Conservation (phyloP, 1,284 basidiomycete species). For the Ganoderma boninense region DNA sequence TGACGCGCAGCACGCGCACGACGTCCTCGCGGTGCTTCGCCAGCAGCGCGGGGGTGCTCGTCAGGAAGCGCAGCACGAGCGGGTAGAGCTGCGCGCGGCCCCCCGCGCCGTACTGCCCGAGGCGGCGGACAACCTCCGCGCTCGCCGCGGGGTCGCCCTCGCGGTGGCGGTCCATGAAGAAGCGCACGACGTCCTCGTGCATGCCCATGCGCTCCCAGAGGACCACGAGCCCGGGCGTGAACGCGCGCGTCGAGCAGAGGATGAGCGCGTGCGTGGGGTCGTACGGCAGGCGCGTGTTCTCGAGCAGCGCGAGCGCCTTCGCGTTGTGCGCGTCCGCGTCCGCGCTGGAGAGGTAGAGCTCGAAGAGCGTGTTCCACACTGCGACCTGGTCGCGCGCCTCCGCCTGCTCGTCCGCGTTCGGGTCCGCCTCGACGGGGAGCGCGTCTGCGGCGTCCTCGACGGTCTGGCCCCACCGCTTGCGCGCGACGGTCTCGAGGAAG, state of each 20-base stretch:
- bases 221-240: slow-evolving; percentile 86
- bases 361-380: slow-evolving; percentile 96
- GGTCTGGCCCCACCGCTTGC: slow-evolving; percentile 82
- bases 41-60: slow-evolving; percentile 77
- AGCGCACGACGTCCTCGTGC: slow-evolving; percentile 95
- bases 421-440: slow-evolving; percentile 35
- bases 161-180: slow-evolving; percentile 84
- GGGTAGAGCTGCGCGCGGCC: slow-evolving; percentile 83
- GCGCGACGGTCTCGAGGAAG: slow-evolving; percentile 91
- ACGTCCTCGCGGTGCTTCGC: slow-evolving; percentile 78
- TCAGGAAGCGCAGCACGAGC: slow-evolving; percentile 90
- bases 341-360: slow-evolving; percentile 84
- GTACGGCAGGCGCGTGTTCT: slow-evolving; percentile 76
- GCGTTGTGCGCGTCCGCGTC: slow-evolving; percentile 32
- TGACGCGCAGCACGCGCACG: slow-evolving; percentile 72
- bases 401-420: slow-evolving; percentile 54
- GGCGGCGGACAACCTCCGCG: slow-evolving; percentile 73
- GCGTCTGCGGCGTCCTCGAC: slow-evolving; percentile 51
- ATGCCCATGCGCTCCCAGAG: slow-evolving; percentile 95
- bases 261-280: slow-evolving; percentile 93
- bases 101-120: slow-evolving; percentile 75
- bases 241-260: slow-evolving; percentile 86
- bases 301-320: slow-evolving; percentile 78
- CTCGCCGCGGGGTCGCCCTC: slow-evolving; percentile 58
- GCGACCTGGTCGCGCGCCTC: slow-evolving; percentile 82